Base-by-base conservation (phyloP, 306 rosid species). In the Rubus parviflorus region DNA sequence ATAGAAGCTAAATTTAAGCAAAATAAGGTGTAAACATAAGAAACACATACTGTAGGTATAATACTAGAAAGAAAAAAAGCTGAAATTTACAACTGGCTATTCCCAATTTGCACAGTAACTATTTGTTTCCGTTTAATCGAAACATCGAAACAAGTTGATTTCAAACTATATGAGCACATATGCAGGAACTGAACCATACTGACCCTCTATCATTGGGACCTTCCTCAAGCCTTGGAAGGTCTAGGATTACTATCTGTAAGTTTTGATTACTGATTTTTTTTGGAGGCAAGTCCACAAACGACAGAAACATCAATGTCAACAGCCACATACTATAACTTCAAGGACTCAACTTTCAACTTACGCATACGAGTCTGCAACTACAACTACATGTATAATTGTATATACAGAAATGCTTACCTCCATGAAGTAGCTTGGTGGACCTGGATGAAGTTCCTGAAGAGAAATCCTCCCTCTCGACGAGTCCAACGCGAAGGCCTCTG, bases 361-460 rank as follows among this genome's bases (percentile, higher is more conserved):
- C 68, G 20, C 14, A 35, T 8, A 23, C 37, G 40, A 37, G 4
- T 30, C 9, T 30, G 9, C 1, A 30, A 57, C 35, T 35, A 14
- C 42, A 35, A 14, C 5, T 62, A 62, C 43, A 35, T 30, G 68
- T 14, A 63, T 2, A 57, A 57, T 57, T 22, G 35, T 58, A 14
- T 17, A 40, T 71, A 12, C 13, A 19, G 35, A 5, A 6, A 15
- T 37, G 3, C 12, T 38, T 15, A 93, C 99, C 99, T 88, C 99
- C 99, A 79, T 96, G 99, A 73, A 96, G 88, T 46, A 96, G 98
- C 87, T 96, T 96, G 9, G 99, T 96, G 80, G 99, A 96, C 74
- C 99, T 92, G 12, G 99, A 96, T 7, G 99, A 96, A 41, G 99
- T 96, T 56, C 99, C 99, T 13, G 99, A 83, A 20, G 96, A 86